Percentiles rank a stretch among this genome's conserved stretches.
Conservation (phyloP, 495 filamentous ascomycete genomes). For the Trichoderma parareesei region DNA sequence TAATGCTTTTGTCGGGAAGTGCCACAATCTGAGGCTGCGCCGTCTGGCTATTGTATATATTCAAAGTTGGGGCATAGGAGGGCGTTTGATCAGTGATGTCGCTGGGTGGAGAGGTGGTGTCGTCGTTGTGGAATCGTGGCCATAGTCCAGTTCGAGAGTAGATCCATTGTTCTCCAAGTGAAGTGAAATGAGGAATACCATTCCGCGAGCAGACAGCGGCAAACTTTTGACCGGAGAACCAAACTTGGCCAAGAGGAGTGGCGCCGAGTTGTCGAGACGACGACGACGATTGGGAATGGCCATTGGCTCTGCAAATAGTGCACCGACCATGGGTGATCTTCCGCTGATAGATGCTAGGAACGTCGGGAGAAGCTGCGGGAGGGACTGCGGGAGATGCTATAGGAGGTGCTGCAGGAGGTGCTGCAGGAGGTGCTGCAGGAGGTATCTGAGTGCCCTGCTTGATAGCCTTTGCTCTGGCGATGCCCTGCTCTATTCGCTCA, state of each 20-base stretch:
- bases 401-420: neutral
- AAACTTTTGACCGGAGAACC: neutral
- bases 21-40: neutral
- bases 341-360: neutral
- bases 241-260: neutral
- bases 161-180: neutral
- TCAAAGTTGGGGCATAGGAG: neutral
- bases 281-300: neutral
- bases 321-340: neutral
- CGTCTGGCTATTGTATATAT: neutral
- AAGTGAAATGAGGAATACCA: neutral
- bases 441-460: neutral
- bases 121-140: neutral
- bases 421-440: neutral
- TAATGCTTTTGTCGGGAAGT: neutral
- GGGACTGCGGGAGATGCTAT: too few relatives aligned
- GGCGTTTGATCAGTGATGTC: neutral
- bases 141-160: neutral
- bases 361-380: neutral
- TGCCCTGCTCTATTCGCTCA: conserved; percentile 4
- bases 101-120: neutral
- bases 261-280: neutral
- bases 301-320: neutral
- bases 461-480: neutral
- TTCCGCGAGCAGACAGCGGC: neutral